phyloP scores from a whole-genome alignment of 306 rosid species.

The Acmispon strigosus region DNA sequence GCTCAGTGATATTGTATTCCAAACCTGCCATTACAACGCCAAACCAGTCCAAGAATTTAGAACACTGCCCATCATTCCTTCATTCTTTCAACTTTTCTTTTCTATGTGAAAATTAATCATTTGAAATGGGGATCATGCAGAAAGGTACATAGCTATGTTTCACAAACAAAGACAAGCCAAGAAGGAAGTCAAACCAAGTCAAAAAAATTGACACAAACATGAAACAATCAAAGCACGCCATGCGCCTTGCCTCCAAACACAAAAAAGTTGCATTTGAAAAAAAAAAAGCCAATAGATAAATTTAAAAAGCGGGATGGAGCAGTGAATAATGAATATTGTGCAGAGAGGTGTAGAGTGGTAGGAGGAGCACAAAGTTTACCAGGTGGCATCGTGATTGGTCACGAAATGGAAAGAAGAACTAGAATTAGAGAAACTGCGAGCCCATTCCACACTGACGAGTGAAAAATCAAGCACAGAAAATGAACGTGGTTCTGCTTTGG shows the following conservation, averaged over 20 bases:
- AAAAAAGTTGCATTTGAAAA: neutral
- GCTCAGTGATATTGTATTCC: conserved; percentile 42
- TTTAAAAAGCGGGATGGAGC: neutral
- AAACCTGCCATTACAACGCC: conserved; percentile 43
- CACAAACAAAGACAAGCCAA: neutral
- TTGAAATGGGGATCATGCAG: too few species aligned
- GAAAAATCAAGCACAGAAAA: too few species aligned
- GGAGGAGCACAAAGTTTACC: neutral
- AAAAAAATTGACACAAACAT: too few species aligned
- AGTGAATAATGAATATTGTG: too few species aligned
- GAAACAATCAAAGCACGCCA: too few species aligned
- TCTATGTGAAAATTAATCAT: too few species aligned
- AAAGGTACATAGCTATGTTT: neutral
- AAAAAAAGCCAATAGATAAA: neutral
- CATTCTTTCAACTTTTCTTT: neutral
- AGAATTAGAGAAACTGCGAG: neutral
- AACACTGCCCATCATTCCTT: neutral
- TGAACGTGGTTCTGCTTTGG: too few species aligned
- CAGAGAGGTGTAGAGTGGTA: too few species aligned
- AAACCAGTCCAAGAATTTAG: neutral
- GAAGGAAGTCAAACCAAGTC: neutral
- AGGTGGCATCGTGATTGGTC: conserved; percentile 2
- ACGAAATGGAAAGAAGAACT: neutral
- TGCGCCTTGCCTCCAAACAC: neutral
- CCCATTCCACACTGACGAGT: neutral